Percentiles rank a stretch among this genome's conserved stretches.
phyloP scores from a whole-genome alignment of 2,329 filamentous ascomycete species.

The Coleophoma cylindrospora region DNA sequence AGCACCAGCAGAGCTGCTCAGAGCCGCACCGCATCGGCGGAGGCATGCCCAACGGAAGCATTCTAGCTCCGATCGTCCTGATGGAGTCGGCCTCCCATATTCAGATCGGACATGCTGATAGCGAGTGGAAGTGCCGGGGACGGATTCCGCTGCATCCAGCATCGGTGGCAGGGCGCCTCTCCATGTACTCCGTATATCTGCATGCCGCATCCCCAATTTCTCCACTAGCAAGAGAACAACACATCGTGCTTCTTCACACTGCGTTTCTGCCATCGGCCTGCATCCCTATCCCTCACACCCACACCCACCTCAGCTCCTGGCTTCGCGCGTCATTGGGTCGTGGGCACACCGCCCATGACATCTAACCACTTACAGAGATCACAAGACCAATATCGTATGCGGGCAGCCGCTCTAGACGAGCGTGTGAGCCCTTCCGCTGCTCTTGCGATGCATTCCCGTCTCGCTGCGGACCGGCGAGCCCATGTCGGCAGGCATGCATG shows the following conservation, averaged over 20 bases:
- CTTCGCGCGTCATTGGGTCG: background rate
- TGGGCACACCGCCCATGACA: constrained; percentile 13
- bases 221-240: background rate
- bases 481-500: constrained; percentile 16
- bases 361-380: constrained; percentile 12
- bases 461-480: constrained; percentile 4
- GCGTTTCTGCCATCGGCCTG: background rate
- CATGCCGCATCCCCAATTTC: background rate
- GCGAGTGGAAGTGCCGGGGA: too few relatives aligned
- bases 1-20: too few relatives aligned
- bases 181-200: background rate
- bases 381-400: constrained; percentile 20
- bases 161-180: too few relatives aligned
- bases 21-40: too few relatives aligned
- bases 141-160: too few relatives aligned
- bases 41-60: too few relatives aligned
- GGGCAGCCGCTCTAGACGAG: constrained; percentile 19
- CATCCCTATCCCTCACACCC: background rate
- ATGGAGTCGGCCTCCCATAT: too few relatives aligned
- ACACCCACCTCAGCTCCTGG: background rate
- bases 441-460: constrained; percentile 19
- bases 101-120: too few relatives aligned
- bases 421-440: constrained; percentile 4
- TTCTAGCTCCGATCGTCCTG: too few relatives aligned
- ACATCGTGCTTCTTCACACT: background rate